Evolutionary conservation across 768 basidiomycete species (phyloP).

Genomic region (Boletus patriciae): DNA sequence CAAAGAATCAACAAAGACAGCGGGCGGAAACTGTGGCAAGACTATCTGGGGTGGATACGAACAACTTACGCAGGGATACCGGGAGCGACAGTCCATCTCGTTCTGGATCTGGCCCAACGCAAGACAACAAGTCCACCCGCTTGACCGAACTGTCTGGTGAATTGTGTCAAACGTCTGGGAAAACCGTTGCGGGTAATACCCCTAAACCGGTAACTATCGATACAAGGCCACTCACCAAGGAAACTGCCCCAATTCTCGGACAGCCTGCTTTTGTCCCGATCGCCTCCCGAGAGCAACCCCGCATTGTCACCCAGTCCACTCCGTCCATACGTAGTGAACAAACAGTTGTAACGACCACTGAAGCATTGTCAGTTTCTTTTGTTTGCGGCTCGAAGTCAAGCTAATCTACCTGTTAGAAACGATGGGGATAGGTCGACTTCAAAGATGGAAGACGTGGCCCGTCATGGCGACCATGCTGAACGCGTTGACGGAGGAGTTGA

Average conservation of each 20-base stretch:
- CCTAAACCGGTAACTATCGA: not conserved
- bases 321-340: not conserved
- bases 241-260: not conserved
- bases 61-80: not conserved
- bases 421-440: not conserved
- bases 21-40: not conserved
- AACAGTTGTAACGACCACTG: not conserved
- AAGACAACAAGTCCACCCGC: not conserved
- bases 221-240: not conserved
- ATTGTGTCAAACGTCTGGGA: not conserved
- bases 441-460: not conserved
- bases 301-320: not conserved
- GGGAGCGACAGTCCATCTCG: not conserved
- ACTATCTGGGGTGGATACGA: not conserved
- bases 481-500: not conserved
- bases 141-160: not conserved
- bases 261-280: not conserved
- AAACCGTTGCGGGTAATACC: not conserved
- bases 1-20: not conserved
- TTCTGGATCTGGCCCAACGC: not conserved
- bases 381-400: not conserved
- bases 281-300: not conserved
- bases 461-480: not conserved
- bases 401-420: slow-evolving; percentile 1
- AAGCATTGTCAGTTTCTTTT: slow-evolving; percentile 2